Evolutionary conservation across 2,329 filamentous ascomycete species (phyloP).

Genomic region (Pseudogymnoascus sp.): DNA sequence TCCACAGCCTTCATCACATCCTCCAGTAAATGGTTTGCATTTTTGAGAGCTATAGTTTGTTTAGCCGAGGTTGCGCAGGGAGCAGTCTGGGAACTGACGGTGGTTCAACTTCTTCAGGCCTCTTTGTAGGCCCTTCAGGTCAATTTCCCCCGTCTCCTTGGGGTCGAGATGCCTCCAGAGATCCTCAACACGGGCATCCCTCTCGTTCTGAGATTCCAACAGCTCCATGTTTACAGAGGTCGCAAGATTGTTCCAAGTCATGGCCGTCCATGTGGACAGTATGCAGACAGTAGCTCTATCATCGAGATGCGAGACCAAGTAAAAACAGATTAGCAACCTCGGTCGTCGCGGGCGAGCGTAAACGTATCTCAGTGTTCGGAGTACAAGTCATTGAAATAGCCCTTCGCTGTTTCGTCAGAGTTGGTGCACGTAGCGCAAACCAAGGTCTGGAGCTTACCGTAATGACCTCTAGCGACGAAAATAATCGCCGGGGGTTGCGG

Average conservation of each 20-base stretch:
- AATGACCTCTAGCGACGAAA: conserved; percentile 7
- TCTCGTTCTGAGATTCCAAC: conserved; percentile 66
- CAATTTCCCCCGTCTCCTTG: conserved; percentile 66
- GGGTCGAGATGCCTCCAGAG: conserved; percentile 81
- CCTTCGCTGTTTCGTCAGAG: conserved; percentile 7
- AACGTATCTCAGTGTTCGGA: background rate
- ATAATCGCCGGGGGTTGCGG: conserved; percentile 3
- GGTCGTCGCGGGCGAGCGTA: background rate
- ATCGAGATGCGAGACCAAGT: conserved; percentile 5
- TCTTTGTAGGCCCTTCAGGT: conserved; percentile 74
- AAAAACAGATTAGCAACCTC: background rate
- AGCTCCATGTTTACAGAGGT: conserved; percentile 42
- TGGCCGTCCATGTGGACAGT: conserved; percentile 6
- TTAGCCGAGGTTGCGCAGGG: conserved; percentile 18
- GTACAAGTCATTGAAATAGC: conserved; percentile 6
- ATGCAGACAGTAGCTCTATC: conserved; percentile 6
- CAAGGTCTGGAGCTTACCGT: conserved; percentile 6
- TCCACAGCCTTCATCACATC: conserved; percentile 78
- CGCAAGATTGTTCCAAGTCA: conserved; percentile 2
- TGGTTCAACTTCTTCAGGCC: conserved; percentile 86
- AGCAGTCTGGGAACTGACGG: conserved; percentile 47
- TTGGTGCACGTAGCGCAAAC: conserved; percentile 5
- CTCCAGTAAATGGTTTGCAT: conserved; percentile 77
- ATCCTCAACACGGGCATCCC: conserved; percentile 71
- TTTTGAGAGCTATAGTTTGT: conserved; percentile 59